Conservation (phyloP, 345 rosid genomes). For the Gossypium sturtianum region DNA sequence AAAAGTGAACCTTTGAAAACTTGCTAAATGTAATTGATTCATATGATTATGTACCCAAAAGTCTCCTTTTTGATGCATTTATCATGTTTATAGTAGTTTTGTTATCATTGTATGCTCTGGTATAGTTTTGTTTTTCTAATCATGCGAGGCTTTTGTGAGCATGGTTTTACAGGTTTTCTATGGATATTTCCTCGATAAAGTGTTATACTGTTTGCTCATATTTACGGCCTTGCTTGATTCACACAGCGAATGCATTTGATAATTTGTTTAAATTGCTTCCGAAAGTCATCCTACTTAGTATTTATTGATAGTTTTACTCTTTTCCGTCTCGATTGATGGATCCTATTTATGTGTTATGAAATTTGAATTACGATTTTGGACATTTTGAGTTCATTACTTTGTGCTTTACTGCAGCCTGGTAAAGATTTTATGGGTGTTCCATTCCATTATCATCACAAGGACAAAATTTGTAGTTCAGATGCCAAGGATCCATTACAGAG, state of each 20-base stretch:
- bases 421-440: slow-evolving; percentile 31
- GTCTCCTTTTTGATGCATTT: not conserved
- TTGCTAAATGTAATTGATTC: slow-evolving; percentile 1
- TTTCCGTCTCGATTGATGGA: not conserved
- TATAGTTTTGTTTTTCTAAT: slow-evolving; percentile 1
- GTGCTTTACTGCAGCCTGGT: slow-evolving; percentile 31
- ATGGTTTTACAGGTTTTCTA: not conserved
- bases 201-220: not conserved
- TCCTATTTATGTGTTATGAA: not conserved
- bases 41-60: not conserved
- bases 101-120: not conserved
- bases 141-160: not conserved
- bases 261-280: slow-evolving; percentile 2
- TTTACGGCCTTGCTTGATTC: slow-evolving; percentile 4
- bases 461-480: slow-evolving; percentile 27
- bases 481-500: slow-evolving; percentile 34
- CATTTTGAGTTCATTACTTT: slow-evolving; percentile 1
- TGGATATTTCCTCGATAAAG: not conserved
- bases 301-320: not conserved
- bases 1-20: not conserved
- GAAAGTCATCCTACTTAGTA: not conserved
- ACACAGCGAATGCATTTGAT: not conserved
- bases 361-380: not conserved
- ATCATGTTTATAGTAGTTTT: not conserved
- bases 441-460: slow-evolving; percentile 26